Evolutionary conservation across 768 basidiomycete species (phyloP).

Genomic region (Lactifluus hygrophoroides): DNA sequence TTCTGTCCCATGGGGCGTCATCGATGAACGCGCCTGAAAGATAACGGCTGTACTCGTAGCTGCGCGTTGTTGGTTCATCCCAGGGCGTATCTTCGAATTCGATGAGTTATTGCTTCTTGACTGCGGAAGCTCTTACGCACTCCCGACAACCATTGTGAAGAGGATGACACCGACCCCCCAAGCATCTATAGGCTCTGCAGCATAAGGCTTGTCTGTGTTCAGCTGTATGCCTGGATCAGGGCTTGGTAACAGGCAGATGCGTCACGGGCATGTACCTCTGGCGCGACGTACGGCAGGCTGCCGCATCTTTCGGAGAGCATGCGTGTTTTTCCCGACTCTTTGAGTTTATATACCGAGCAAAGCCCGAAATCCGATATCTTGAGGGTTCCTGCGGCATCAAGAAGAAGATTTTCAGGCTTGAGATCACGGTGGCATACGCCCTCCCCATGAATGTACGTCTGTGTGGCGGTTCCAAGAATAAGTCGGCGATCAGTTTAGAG

Average conservation of each 20-base stretch:
- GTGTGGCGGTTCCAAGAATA: not conserved
- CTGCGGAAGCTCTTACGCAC: conserved; percentile 39
- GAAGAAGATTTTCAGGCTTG: conserved; percentile 92
- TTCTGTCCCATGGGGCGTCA: conserved; percentile 71
- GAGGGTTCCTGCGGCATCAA: conserved; percentile 74
- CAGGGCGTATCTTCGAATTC: conserved; percentile 81
- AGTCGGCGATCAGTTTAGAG: not conserved
- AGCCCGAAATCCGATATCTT: conserved; percentile 97
- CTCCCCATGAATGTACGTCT: conserved; percentile 80
- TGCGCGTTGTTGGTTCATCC: conserved; percentile 83
- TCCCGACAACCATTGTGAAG: conserved; percentile 84
- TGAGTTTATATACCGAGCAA: conserved; percentile 81
- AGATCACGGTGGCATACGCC: conserved; percentile 96
- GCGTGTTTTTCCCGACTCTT: conserved; percentile 69
- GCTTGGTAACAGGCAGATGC: not conserved
- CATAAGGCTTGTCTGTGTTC: conserved; percentile 56
- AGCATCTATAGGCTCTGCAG: conserved; percentile 88
- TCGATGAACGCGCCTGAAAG: conserved; percentile 62
- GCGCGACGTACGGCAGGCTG: conserved; percentile 89
- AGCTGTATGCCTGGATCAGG: conserved; percentile 38
- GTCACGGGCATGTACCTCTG: conserved; percentile 52
- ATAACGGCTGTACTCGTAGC: conserved; percentile 75
- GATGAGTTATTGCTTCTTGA: not conserved
- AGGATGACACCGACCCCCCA: conserved; percentile 96
- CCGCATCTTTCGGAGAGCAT: conserved; percentile 77